Evolutionary conservation across 2,329 filamentous ascomycete species (phyloP).

Genomic region (Fusarium sp.): DNA sequence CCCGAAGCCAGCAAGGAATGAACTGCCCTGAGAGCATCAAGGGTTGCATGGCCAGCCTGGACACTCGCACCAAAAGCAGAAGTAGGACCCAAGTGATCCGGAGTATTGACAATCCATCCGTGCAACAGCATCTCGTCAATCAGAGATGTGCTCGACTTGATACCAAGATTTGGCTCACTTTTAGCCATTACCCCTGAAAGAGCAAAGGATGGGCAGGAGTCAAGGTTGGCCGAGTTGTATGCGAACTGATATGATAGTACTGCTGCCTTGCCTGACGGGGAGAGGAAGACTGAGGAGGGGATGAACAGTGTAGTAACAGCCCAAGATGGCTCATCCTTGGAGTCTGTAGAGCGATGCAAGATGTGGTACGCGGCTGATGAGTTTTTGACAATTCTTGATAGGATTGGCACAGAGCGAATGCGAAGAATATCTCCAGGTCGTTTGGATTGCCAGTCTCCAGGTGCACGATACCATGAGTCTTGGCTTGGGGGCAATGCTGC

Average conservation of each 20-base stretch:
- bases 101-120: constrained; percentile 46
- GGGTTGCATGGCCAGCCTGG: constrained; percentile 55
- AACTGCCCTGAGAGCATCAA: constrained; percentile 57
- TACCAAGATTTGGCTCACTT: constrained; percentile 16
- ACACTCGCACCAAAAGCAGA: constrained; percentile 58
- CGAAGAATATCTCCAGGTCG: constrained; percentile 31
- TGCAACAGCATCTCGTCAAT: constrained; percentile 18
- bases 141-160: constrained; percentile 24
- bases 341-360: constrained; percentile 55
- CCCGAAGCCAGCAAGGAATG: constrained; percentile 31
- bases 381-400: constrained; percentile 27
- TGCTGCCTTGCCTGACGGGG: constrained; percentile 14
- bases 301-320: constrained; percentile 56
- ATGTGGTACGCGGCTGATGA: constrained; percentile 50
- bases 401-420: constrained; percentile 26
- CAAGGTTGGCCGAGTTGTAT: constrained; percentile 39
- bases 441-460: constrained; percentile 11
- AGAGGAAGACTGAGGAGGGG: constrained; percentile 28
- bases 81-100: constrained; percentile 59
- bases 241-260: constrained; percentile 41
- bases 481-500: constrained; percentile 9
- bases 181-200: constrained; percentile 22
- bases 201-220: constrained; percentile 34
- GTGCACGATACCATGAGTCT: constrained; percentile 28
- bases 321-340: constrained; percentile 52